Base-by-base conservation (phyloP, 805 yeast species). In the Lipomyces yamadae region DNA sequence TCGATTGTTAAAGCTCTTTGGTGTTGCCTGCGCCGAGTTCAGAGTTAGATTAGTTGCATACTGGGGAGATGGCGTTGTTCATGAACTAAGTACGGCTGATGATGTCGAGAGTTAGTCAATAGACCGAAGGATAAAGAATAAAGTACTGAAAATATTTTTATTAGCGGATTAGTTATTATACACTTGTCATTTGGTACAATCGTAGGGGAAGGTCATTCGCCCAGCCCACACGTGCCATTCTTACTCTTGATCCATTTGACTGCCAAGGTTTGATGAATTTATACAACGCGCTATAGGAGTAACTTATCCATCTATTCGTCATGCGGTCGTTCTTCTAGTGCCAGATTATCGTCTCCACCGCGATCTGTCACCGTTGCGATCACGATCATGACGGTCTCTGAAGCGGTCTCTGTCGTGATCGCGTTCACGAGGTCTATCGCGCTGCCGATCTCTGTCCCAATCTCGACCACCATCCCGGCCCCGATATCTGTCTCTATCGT, bases 21-120 rank as follows among this genome's bases (percentile, higher is more conserved):
- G 99, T 75, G 86, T 96, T 65, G 98, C 98, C 11, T 92, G 92
- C 64, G 85, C 97, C 56, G 92, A 91, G 76, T 95, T 94, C 80
- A 91, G 88, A 78, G 96, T 95, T 61, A 84, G 86, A 73, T 80
- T 90, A 70, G 80, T 87, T 73, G 97, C 95, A 24, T 91, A 84
- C 78, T 94, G 90, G 76, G 87, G 84, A 66, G 92, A 91, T 54
- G 74, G 72, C 7, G 69, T 53, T 3, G 73, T 72, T 10, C 70
- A 64, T 32, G 74, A 61, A 52, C 35, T 64, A 15, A 64, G 64
- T 37, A 34, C 42, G 11, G 56, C 35, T 3, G n/a, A 53, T 18
- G 18, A 33, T 30, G 59, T 24, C 5, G 61, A 56, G 29, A 68
- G 24, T 24, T 58, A 11, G 56, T 55, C 10, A 56, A 66, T 52